These are phyloP conservation scores for Debaryomyces udenii DNA, from an alignment of 1,139 yeast species.

Conservation along the genomic window DNA sequence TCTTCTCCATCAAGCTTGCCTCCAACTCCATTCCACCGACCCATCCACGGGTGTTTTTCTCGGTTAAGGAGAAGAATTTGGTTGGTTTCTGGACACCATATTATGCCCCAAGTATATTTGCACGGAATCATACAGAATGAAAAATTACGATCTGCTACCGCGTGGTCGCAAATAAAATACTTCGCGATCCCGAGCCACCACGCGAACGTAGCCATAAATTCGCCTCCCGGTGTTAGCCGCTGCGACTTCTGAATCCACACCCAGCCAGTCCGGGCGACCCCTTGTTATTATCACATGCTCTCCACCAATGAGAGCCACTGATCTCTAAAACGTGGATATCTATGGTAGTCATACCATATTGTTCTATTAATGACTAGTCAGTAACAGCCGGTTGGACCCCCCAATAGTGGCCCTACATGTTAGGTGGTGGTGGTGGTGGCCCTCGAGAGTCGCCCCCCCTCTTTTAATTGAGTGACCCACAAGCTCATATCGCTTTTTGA, in stretches of 20 bases:
- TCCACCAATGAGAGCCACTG: background rate
- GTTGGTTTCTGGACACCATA: constrained; percentile 36
- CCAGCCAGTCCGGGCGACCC: too few species aligned
- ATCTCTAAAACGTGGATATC: background rate
- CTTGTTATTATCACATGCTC: background rate
- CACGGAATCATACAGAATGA: too few species aligned
- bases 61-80: constrained; percentile 43
- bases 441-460: constrained; percentile 3
- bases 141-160: too few species aligned
- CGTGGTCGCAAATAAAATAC: too few species aligned
- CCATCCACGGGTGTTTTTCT: constrained; percentile 54
- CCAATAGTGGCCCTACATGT: too few species aligned
- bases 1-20: constrained; percentile 46
- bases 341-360: background rate
- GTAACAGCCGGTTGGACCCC: too few species aligned
- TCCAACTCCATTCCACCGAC: constrained; percentile 56
- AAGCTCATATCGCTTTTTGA: background rate
- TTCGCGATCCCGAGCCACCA: too few species aligned
- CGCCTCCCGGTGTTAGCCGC: too few species aligned
- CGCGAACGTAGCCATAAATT: too few species aligned
- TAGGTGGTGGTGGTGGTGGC: background rate
- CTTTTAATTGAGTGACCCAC: constrained; percentile 9
- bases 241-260: too few species aligned
- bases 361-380: background rate
- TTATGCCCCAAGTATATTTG: constrained; percentile 44